Percentiles rank a stretch among this genome's conserved stretches.
phyloP scores from a whole-genome alignment of 805 yeast species.

The Pichia deserticola region DNA sequence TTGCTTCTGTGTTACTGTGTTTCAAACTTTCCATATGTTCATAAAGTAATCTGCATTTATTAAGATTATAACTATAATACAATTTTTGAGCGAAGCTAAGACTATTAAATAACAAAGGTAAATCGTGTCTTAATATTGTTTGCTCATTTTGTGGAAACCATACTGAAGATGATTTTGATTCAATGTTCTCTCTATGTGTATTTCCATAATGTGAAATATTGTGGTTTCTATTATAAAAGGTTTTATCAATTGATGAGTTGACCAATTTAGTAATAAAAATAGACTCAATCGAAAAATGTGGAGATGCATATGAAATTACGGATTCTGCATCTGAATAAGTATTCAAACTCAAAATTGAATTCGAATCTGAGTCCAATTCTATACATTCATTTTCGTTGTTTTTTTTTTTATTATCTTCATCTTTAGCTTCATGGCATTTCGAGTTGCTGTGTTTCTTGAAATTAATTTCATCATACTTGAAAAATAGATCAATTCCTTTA shows the following conservation, averaged over 20 bases:
- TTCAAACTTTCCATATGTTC: neutral
- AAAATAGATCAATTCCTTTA: slow-evolving; percentile 17
- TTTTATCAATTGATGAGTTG: slow-evolving; percentile 4
- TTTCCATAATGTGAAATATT: neutral
- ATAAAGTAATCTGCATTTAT: neutral
- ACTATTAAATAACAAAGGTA: slow-evolving; percentile 1
- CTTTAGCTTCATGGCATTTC: too few relatives aligned
- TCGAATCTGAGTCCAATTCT: too few relatives aligned
- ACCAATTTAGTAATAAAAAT: slow-evolving; percentile 1
- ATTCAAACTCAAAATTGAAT: too few relatives aligned
- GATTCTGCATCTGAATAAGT: neutral
- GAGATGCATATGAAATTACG: slow-evolving; percentile 5
- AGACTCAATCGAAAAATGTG: slow-evolving; percentile 1
- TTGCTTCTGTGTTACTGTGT: neutral
- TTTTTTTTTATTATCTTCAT: neutral
- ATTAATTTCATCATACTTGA: slow-evolving; percentile 13
- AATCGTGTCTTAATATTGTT: neutral
- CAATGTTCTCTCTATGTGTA: too few relatives aligned
- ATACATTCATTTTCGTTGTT: neutral
- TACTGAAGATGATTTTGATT: neutral
- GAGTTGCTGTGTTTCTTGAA: neutral
- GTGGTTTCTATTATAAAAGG: neutral
- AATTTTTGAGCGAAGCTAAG: slow-evolving; percentile 1
- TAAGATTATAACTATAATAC: slow-evolving; percentile 1
- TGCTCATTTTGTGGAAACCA: slow-evolving; percentile 6